Evolutionary conservation across 257 asterid genomes (phyloP), one percentile per base, ranked within the genome.

Genomic region (Forsythia viridissima): DNA sequence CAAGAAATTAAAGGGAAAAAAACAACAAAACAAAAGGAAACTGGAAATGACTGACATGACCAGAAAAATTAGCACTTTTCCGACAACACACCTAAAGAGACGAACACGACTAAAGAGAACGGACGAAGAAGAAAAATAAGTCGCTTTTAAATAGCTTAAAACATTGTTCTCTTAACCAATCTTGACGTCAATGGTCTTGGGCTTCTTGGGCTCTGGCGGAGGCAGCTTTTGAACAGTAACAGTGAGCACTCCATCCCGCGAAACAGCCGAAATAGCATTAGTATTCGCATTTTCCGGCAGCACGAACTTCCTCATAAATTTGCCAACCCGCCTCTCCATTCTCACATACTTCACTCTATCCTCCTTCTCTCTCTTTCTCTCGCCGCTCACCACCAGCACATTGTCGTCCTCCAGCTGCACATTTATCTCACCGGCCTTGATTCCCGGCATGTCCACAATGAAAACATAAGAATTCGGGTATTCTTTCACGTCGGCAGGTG

Each of bases 131-230:
- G 34, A 30, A 30, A 30, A 30, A 30, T 30, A 30, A 30, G 34
- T 30, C 34, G 34, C 34, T 30, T 30, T 30, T 30, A 30, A 30
- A 1, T 30, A 30, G 34, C 2, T 30, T 30, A 1, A 30, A 30
- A 30, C 1, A 30, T 1, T 30, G 1, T 48, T 55, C 65, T 18
- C 37, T 63, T 63, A 63, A 63, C 7, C 79, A 10, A 74, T 40
- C 79, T 72, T 63, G 10, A 79, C 88, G 43, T 82, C 83, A 46
- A 83, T 73, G 4, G 73, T 80, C 83, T 42, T 85, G 0, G 85
- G 79, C 82, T n/a, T 85, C 83, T 82, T 82, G n/a, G 89, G 87
- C 83, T 85, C 76, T 73, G 85, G 90, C 38, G 91, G 87, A 36
- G 85, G 88, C 80, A 76, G 12, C 84, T 88, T 85, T 77, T 81